Conservation (phyloP, 352 stramenopile species). For the Hyaloperonospora arabidopsidis region DNA sequence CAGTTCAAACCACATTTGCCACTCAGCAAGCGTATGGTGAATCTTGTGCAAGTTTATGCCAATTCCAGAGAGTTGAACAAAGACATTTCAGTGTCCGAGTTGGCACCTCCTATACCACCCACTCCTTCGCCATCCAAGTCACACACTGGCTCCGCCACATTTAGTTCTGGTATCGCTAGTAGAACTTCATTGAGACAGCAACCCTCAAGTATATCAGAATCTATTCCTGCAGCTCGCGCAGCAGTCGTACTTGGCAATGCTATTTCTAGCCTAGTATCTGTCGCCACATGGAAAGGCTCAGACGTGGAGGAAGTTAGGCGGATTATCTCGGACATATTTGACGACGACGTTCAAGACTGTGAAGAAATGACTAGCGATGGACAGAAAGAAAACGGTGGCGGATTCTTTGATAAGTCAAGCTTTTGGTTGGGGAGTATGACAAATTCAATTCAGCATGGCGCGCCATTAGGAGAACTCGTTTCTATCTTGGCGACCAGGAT, state of each 20-base stretch:
- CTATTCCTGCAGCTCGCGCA: slow-evolving; percentile 66
- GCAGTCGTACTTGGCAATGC: slow-evolving; percentile 63
- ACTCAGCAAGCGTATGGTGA: slow-evolving; percentile 55
- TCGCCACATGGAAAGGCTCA: slow-evolving; percentile 63
- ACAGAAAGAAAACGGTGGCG: slow-evolving; percentile 5
- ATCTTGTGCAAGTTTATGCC: slow-evolving; percentile 68
- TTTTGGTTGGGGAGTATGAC: slow-evolving; percentile 9
- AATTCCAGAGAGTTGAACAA: slow-evolving; percentile 60
- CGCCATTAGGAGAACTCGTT: slow-evolving; percentile 57
- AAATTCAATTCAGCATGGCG: slow-evolving; percentile 35
- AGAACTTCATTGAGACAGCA: slow-evolving; percentile 2
- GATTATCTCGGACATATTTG: slow-evolving; percentile 50
- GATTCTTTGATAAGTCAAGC: slow-evolving; percentile 1
- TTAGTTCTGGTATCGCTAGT: neutral
- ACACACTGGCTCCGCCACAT: neutral
- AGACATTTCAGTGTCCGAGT: slow-evolving; percentile 63
- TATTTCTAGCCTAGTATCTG: slow-evolving; percentile 62
- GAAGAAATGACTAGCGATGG: slow-evolving; percentile 8
- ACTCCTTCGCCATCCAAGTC: slow-evolving; percentile 14
- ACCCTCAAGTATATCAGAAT: slow-evolving; percentile 26
- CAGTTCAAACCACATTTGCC: slow-evolving; percentile 48
- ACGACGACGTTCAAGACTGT: slow-evolving; percentile 34
- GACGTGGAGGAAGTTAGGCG: slow-evolving; percentile 59
- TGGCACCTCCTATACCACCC: slow-evolving; percentile 45
- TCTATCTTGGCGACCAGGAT: slow-evolving; percentile 63